These are phyloP conservation scores for Eucalyptus regnans DNA, from an alignment of 345 rosid genomes.

Conservation along the genomic window DNA sequence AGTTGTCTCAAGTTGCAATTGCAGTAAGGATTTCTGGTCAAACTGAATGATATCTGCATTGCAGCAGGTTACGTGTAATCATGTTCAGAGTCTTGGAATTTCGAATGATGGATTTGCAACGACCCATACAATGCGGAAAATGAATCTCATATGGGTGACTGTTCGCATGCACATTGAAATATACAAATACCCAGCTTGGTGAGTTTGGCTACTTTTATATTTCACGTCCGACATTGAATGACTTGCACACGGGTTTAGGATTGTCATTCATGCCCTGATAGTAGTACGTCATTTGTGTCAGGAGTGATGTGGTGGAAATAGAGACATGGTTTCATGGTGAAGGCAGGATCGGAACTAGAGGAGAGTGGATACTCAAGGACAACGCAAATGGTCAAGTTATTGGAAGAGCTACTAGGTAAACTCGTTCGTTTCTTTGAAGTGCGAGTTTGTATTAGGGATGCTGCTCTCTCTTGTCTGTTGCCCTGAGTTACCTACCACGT, in stretches of 20 bases:
- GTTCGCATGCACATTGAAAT: slow-evolving; percentile 96
- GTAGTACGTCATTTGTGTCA: neutral
- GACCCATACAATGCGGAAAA: slow-evolving; percentile 70
- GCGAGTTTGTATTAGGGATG: neutral
- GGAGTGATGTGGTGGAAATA: slow-evolving; percentile 94
- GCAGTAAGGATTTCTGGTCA: neutral
- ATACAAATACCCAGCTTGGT: slow-evolving; percentile 94
- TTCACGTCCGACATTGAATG: neutral
- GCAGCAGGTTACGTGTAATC: slow-evolving; percentile 91
- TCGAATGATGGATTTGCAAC: slow-evolving; percentile 94
- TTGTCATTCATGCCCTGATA: neutral
- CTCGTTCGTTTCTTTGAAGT: neutral
- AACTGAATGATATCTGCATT: neutral
- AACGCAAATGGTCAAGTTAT: slow-evolving; percentile 56
- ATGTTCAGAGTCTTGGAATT: slow-evolving; percentile 79
- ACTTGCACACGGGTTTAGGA: neutral
- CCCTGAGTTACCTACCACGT: neutral
- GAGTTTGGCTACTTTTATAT: neutral
- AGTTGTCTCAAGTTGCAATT: neutral
- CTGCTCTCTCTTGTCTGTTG: neutral
- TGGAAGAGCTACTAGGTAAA: slow-evolving; percentile 89
- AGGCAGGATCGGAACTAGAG: slow-evolving; percentile 92
- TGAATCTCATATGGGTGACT: slow-evolving; percentile 96
- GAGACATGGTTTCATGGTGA: slow-evolving; percentile 98
- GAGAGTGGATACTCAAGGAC: slow-evolving; percentile 80